Conservation (phyloP, 768 basidiomycete genomes). For the Saitozyma sp. region DNA sequence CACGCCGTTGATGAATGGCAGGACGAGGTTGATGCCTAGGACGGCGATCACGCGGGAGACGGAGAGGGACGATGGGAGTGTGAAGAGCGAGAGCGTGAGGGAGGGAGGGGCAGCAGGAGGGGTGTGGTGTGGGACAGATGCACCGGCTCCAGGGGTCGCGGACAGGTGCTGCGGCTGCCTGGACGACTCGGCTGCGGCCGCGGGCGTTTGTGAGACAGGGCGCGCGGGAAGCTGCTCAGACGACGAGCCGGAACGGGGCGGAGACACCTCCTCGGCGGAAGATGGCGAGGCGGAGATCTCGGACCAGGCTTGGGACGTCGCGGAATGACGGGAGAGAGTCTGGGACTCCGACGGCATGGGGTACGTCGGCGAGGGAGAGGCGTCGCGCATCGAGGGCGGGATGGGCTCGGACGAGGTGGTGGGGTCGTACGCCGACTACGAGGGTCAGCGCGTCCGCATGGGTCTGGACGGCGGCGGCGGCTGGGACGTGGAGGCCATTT, state of each 20-base stretch:
- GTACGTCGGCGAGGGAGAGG: constrained; percentile 9
- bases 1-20: constrained; percentile 53
- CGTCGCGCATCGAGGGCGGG: constrained; percentile 28
- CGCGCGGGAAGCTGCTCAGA: background rate
- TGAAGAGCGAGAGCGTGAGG: constrained; percentile 50
- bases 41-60: constrained; percentile 44
- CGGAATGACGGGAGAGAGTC: constrained; percentile 31
- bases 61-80: constrained; percentile 37
- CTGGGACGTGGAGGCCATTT: no score
- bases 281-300: constrained; percentile 27
- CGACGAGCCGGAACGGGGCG: constrained; percentile 16
- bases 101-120: constrained; percentile 47
- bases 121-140: background rate
- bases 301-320: constrained; percentile 44
- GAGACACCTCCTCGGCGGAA: constrained; percentile 31
- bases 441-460: background rate
- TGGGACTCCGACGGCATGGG: constrained; percentile 23
- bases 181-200: no score
- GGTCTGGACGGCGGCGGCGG: no score
- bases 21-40: constrained; percentile 49
- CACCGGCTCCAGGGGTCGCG: constrained; percentile 8
- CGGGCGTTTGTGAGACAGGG: no score
- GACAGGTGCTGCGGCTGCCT: no score
- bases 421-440: constrained; percentile 39
- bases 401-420: constrained; percentile 42